These are phyloP conservation scores for Sordariomycetes sp. DNA, from an alignment of 2,329 filamentous ascomycete species.

Conservation along the genomic window DNA sequence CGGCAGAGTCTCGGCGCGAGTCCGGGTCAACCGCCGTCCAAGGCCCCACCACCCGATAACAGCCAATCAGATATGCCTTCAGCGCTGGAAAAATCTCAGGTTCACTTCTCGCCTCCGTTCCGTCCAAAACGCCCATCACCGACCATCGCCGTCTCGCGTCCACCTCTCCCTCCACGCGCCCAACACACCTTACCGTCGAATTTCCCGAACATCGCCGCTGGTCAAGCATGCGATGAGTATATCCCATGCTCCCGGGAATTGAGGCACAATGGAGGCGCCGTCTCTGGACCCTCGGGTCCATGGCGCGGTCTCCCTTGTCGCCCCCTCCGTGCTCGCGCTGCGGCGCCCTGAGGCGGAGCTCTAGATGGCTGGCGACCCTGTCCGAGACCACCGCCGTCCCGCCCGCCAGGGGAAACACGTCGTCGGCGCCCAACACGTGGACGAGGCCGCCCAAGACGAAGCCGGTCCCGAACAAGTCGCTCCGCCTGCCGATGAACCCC, in stretches of 20 bases:
- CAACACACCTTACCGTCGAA: neutral
- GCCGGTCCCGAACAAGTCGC: neutral
- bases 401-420: neutral
- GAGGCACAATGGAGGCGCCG: constrained; percentile 5
- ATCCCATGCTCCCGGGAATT: constrained; percentile 5
- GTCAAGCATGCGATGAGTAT: constrained; percentile 2
- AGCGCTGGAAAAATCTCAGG: neutral
- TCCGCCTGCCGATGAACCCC: constrained; percentile 1
- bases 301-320: constrained; percentile 3
- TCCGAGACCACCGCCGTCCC: neutral
- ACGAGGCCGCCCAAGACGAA: neutral
- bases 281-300: constrained; percentile 1
- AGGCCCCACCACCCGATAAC: constrained; percentile 1
- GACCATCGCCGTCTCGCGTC: neutral
- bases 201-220: neutral
- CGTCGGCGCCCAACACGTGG: neutral
- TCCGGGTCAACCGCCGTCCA: neutral
- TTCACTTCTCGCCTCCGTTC: constrained; percentile 3
- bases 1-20: too few relatives aligned
- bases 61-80: constrained; percentile 2
- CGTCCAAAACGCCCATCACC: constrained; percentile 3
- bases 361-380: neutral
- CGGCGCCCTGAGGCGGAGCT: neutral
- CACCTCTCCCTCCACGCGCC: neutral
- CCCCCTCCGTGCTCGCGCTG: constrained; percentile 1